Percentiles rank a stretch among this genome's conserved stretches.
Conservation (phyloP, 306 rosid species). For the Prunus armeniaca region DNA sequence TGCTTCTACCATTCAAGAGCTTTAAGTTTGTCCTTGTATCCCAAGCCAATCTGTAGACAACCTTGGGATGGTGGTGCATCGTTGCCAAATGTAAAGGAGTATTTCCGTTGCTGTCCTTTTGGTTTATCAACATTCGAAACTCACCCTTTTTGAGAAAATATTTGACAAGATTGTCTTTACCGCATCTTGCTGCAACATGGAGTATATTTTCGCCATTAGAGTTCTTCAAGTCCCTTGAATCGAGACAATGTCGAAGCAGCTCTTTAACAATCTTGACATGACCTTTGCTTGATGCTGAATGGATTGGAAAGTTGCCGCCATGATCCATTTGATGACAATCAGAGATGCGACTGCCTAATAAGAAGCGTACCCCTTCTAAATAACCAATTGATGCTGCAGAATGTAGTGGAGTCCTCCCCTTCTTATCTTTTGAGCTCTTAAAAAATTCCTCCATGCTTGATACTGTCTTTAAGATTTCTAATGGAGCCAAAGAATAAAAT, state of each 20-base stretch:
- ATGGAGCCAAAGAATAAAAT: too few species aligned
- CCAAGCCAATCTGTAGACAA: slow-evolving; percentile 3
- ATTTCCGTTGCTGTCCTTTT: slow-evolving; percentile 2
- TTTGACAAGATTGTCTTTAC: neutral
- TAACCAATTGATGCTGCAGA: slow-evolving; percentile 25
- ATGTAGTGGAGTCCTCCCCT: slow-evolving; percentile 16
- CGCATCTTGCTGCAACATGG: slow-evolving; percentile 11
- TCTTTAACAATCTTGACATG: neutral
- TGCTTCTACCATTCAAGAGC: neutral
- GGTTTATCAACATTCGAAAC: slow-evolving; percentile 15
- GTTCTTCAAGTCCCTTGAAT: neutral
- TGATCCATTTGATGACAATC: slow-evolving; percentile 9
- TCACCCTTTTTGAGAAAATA: neutral
- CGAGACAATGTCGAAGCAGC: slow-evolving; percentile 6
- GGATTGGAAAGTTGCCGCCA: slow-evolving; percentile 14
- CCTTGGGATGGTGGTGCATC: neutral
- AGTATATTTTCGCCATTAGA: neutral
- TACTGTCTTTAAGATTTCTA: neutral
- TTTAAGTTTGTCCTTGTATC: neutral
- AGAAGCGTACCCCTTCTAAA: slow-evolving; percentile 14
- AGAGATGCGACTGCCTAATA: neutral
- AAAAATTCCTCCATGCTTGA: neutral
- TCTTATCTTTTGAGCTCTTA: neutral
- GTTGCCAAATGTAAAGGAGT: slow-evolving; percentile 39
- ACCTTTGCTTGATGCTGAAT: slow-evolving; percentile 9